These are phyloP conservation scores for Penicillium brevicompactum DNA, from an alignment of 2,329 filamentous ascomycete species.

Conservation along the genomic window DNA sequence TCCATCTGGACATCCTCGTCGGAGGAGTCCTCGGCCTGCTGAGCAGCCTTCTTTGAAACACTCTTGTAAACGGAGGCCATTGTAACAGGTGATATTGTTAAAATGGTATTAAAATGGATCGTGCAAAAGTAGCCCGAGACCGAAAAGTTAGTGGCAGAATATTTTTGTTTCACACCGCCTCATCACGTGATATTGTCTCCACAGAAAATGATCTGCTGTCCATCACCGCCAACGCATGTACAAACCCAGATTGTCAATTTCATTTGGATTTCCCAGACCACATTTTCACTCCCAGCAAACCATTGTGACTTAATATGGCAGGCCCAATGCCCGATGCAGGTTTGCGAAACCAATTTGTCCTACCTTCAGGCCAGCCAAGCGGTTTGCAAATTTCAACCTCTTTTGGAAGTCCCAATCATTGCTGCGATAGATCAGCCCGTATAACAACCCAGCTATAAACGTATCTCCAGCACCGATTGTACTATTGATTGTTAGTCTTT, in stretches of 20 bases:
- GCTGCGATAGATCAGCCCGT: conserved; percentile 56
- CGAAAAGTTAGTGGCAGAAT: conserved; percentile 42
- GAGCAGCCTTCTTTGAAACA: conserved; percentile 61
- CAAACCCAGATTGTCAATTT: not conserved
- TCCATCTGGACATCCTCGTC: conserved; percentile 44
- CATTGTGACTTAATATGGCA: not conserved
- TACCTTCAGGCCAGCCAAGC: conserved; percentile 69
- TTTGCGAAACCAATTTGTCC: conserved; percentile 65
- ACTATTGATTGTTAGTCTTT: conserved; percentile 45
- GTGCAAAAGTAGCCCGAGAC: conserved; percentile 21
- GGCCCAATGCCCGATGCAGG: conserved; percentile 40
- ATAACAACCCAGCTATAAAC: conserved; percentile 72
- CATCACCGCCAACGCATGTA: not conserved
- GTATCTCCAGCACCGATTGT: conserved; percentile 75
- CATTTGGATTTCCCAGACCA: not conserved
- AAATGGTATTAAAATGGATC: conserved; percentile 14
- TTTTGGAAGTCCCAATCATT: conserved; percentile 52
- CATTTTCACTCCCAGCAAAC: not conserved
- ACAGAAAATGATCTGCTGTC: not conserved
- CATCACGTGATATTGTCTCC: conserved; percentile 23
- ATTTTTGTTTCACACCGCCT: conserved; percentile 37
- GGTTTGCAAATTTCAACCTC: conserved; percentile 64
- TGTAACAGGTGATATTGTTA: conserved; percentile 23
- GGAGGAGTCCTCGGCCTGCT: conserved; percentile 53
- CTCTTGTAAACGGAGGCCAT: conserved; percentile 79